These are phyloP conservation scores for Starmerella scarabaei DNA, from an alignment of 805 yeast genomes.

Conservation along the genomic window DNA sequence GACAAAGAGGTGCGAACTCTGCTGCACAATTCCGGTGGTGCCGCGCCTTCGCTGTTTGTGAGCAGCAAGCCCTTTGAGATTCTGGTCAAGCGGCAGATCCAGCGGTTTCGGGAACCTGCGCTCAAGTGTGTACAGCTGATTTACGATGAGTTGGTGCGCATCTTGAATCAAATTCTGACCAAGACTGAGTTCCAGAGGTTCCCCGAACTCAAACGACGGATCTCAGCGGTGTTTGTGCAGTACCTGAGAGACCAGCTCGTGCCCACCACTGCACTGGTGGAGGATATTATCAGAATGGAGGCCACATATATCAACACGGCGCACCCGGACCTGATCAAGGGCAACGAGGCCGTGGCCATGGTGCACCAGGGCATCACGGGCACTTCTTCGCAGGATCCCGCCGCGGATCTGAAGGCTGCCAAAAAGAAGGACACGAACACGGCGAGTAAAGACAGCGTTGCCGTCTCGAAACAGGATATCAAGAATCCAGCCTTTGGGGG, in stretches of 20 bases:
- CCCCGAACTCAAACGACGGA: slow-evolving; percentile 82
- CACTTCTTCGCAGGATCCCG: background rate
- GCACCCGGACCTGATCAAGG: slow-evolving; percentile 89
- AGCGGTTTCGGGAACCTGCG: slow-evolving; percentile 88
- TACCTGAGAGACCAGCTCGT: slow-evolving; percentile 65
- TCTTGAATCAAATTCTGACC: slow-evolving; percentile 68
- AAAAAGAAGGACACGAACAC: slow-evolving; percentile 9
- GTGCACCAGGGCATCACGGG: slow-evolving; percentile 14
- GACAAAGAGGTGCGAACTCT: slow-evolving; percentile 94
- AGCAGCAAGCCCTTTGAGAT: slow-evolving; percentile 97
- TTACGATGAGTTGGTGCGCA: slow-evolving; percentile 88
- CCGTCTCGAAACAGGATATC: slow-evolving; percentile 22
- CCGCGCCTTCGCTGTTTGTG: slow-evolving; percentile 89
- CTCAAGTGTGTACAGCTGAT: slow-evolving; percentile 79
- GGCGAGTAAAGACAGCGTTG: slow-evolving; percentile 19
- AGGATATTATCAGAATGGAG: slow-evolving; percentile 72
- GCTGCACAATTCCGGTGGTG: slow-evolving; percentile 92
- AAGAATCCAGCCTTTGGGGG: slow-evolving; percentile 50
- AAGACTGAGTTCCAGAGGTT: slow-evolving; percentile 77
- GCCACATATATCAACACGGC: slow-evolving; percentile 93
- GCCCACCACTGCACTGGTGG: slow-evolving; percentile 79
- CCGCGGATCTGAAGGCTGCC: slow-evolving; percentile 1
- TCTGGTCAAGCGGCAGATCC: slow-evolving; percentile 80
- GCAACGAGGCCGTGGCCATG: slow-evolving; percentile 72
- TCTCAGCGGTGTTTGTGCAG: slow-evolving; percentile 66